Conservation (phyloP, 1,139 yeast species). For the Lodderomyces parapsilosis region DNA sequence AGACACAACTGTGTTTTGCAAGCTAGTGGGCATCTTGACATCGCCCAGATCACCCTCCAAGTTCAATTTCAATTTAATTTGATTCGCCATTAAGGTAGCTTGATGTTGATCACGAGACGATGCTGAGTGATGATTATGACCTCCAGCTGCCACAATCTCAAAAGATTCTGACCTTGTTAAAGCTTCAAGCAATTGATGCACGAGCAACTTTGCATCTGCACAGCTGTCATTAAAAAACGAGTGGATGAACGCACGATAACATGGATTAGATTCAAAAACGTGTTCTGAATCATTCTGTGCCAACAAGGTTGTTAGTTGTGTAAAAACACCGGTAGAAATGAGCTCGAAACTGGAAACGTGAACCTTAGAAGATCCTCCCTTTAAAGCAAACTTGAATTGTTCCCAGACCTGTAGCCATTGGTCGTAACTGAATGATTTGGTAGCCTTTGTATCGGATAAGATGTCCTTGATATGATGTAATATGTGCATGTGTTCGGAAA, state of each 20-base stretch:
- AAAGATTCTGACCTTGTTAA: conserved; percentile 75
- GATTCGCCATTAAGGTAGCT: conserved; percentile 70
- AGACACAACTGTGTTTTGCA: conserved; percentile 52
- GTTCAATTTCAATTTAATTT: conserved; percentile 58
- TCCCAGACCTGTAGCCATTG: conserved; percentile 53
- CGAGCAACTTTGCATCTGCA: conserved; percentile 23
- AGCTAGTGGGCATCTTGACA: conserved; percentile 25
- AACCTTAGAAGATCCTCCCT: conserved; percentile 16
- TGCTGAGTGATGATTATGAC: conserved; percentile 15
- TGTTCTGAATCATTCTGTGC: conserved; percentile 23
- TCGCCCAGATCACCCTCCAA: conserved; percentile 23
- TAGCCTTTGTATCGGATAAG: conserved; percentile 13
- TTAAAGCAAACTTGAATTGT: conserved; percentile 32
- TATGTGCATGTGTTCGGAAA: conserved; percentile 19
- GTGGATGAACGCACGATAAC: conserved; percentile 46
- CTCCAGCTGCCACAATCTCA: conserved; percentile 63
- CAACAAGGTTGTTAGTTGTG: conserved; percentile 44
- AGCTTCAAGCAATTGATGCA: conserved; percentile 68
- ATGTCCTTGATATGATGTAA: conserved; percentile 19
- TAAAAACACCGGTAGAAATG: conserved; percentile 65
- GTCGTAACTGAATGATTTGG: conserved; percentile 20
- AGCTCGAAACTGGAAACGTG: conserved; percentile 73
- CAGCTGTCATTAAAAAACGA: conserved; percentile 38
- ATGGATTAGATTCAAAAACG: conserved; percentile 21
- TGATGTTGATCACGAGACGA: conserved; percentile 20